Percentiles rank a stretch among this genome's conserved stretches.
Evolutionary conservation across 2,329 filamentous ascomycete species (phyloP).

Genomic region (Aspergillus amoenus): DNA sequence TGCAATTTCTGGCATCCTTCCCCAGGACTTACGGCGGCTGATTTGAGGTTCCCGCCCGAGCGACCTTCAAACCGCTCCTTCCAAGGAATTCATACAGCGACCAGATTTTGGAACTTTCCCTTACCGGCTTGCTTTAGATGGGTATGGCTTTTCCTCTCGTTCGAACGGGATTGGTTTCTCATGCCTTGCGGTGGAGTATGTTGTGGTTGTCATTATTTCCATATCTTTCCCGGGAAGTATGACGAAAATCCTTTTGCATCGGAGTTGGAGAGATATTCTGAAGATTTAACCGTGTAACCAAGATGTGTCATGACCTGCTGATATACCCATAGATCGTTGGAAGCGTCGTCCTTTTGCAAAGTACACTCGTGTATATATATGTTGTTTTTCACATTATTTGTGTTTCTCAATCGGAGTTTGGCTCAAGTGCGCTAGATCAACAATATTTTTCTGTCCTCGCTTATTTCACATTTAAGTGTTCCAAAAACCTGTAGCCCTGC

Average conservation of each 20-base stretch:
- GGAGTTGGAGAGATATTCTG: slow-evolving; percentile 3
- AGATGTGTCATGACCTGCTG: slow-evolving; percentile 13
- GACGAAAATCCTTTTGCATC: background rate
- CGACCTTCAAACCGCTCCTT: background rate
- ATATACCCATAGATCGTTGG: slow-evolving; percentile 23
- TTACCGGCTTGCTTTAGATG: slow-evolving; percentile 34
- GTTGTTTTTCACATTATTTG: background rate
- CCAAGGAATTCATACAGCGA: background rate
- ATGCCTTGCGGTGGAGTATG: slow-evolving; percentile 28
- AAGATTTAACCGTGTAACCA: slow-evolving; percentile 11
- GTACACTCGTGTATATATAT: slow-evolving; percentile 7
- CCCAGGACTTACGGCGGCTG: background rate
- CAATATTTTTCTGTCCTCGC: background rate
- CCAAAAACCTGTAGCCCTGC: background rate
- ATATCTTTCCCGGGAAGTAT: background rate
- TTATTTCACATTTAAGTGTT: background rate
- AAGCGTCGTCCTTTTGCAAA: slow-evolving; percentile 7
- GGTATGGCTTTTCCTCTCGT: slow-evolving; percentile 48
- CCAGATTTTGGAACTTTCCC: slow-evolving; percentile 16
- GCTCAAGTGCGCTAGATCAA: background rate
- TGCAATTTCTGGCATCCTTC: background rate
- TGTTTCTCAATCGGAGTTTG: background rate
- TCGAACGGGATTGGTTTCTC: slow-evolving; percentile 42
- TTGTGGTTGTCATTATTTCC: background rate
- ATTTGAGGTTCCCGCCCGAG: background rate